phyloP scores from a whole-genome alignment of 2,329 filamentous ascomycete species.

The Fusarium foetens region DNA sequence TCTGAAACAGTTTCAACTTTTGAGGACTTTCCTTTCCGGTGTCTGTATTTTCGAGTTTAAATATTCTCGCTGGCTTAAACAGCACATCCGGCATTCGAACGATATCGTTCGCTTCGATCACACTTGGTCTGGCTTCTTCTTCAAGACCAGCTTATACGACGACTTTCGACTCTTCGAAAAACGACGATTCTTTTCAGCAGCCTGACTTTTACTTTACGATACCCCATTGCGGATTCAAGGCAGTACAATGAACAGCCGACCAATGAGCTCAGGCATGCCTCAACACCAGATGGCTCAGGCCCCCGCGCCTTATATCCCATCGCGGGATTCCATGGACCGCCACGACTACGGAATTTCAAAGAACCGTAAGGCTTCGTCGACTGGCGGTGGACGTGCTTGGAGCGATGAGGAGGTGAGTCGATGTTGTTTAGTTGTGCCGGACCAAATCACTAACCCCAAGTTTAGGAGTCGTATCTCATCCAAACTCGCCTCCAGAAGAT shows the following conservation, averaged over 20 bases:
- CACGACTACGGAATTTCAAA: constrained; percentile 71
- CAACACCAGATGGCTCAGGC: constrained; percentile 60
- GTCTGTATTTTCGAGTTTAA: constrained; percentile 43
- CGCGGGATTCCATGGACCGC: constrained; percentile 65
- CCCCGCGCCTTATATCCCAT: constrained; percentile 59
- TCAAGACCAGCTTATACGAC: constrained; percentile 30
- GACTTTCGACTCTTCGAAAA: constrained; percentile 30
- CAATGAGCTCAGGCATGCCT: constrained; percentile 55
- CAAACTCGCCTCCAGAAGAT: constrained; percentile 88
- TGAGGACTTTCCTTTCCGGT: constrained; percentile 24
- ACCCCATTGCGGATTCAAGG: constrained; percentile 37
- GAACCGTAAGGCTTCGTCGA: constrained; percentile 74
- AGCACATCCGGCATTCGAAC: constrained; percentile 37
- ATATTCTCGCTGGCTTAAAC: constrained; percentile 41
- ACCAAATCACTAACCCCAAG: constrained; percentile 25
- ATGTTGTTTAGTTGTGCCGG: not conserved
- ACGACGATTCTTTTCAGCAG: constrained; percentile 28
- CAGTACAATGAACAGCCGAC: constrained; percentile 34
- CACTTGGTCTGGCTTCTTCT: constrained; percentile 7
- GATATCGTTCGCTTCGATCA: constrained; percentile 34
- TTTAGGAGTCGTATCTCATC: constrained; percentile 82
- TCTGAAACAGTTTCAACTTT: constrained; percentile 15
- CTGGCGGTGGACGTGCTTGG: constrained; percentile 82
- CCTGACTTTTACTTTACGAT: constrained; percentile 27
- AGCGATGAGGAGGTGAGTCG: constrained; percentile 80